Percentiles rank a stretch among this genome's conserved stretches.
phyloP scores from a whole-genome alignment of 1,284 basidiomycete genomes.

The Baeospora myosura region DNA sequence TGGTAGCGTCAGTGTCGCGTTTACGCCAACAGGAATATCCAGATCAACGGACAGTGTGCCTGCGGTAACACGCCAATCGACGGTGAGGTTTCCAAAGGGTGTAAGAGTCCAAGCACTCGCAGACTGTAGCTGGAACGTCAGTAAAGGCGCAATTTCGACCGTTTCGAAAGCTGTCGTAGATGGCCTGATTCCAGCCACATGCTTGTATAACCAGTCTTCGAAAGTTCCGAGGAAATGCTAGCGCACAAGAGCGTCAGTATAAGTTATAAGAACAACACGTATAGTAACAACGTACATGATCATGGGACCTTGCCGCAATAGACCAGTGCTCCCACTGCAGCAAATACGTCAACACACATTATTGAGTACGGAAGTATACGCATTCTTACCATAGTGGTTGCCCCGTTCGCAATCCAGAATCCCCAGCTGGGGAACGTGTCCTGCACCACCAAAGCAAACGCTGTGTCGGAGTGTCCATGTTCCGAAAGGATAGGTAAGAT shows the following conservation, averaged over 20 bases:
- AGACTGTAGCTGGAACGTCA: slow-evolving; percentile 14
- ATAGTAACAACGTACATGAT: slow-evolving; percentile 18
- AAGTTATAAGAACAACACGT: not conserved
- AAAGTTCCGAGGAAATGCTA: slow-evolving; percentile 25
- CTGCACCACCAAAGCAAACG: slow-evolving; percentile 19
- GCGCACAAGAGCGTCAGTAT: not conserved
- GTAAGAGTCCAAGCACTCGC: slow-evolving; percentile 20
- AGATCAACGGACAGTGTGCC: slow-evolving; percentile 14
- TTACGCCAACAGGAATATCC: slow-evolving; percentile 21
- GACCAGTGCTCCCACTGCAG: slow-evolving; percentile 23
- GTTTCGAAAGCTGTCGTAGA: slow-evolving; percentile 20
- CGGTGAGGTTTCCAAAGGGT: slow-evolving; percentile 22
- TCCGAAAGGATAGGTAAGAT: slow-evolving; percentile 20
- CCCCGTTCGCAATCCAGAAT: slow-evolving; percentile 23
- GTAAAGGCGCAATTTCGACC: slow-evolving; percentile 17
- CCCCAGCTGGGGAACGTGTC: slow-evolving; percentile 25
- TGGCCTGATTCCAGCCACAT: slow-evolving; percentile 20
- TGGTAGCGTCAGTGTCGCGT: slow-evolving; percentile 15
- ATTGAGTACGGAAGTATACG: not conserved
- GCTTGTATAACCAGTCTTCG: slow-evolving; percentile 24
- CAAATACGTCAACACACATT: not conserved
- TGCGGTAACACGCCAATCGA: slow-evolving; percentile 15
- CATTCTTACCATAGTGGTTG: slow-evolving; percentile 19
- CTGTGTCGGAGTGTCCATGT: slow-evolving; percentile 18
- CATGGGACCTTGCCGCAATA: slow-evolving; percentile 20